phyloP scores from a whole-genome alignment of 192 early-diverging fungal species.

The Phycomyces blakesleeanus region DNA sequence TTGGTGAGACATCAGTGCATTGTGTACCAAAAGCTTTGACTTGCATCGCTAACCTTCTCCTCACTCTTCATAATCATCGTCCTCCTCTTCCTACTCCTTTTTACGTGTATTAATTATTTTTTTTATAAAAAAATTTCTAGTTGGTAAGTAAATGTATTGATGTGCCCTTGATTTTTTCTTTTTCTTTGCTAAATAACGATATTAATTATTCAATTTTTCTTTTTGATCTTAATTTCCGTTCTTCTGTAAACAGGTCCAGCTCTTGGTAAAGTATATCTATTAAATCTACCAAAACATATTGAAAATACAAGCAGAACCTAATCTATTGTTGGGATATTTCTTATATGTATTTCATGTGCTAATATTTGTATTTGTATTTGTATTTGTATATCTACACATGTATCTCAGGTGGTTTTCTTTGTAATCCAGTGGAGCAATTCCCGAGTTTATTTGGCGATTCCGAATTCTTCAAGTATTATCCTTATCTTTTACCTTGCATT shows the following conservation, averaged over 20 bases:
- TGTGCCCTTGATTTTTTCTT: too few relatives aligned
- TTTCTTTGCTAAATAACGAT: too few relatives aligned
- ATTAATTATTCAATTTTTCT: too few relatives aligned
- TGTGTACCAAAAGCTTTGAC: neutral
- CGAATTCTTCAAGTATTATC: conserved; percentile 59
- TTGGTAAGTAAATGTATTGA: neutral
- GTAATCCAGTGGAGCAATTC: conserved; percentile 66
- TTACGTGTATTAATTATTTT: neutral
- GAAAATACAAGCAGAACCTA: too few relatives aligned
- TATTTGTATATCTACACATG: neutral
- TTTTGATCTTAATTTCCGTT: too few relatives aligned
- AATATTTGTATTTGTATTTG: neutral
- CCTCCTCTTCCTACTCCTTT: neutral
- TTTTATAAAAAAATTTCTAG: neutral
- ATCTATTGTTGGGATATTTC: too few relatives aligned
- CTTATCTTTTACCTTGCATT: conserved; percentile 84
- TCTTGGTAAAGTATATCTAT: neutral
- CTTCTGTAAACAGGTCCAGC: neutral
- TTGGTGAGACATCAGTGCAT: conserved; percentile 26
- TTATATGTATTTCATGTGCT: neutral
- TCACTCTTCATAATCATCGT: too few relatives aligned
- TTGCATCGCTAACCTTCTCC: neutral
- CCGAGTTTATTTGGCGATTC: conserved; percentile 57
- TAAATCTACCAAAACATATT: too few relatives aligned
- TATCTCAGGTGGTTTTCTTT: conserved; percentile 68